Evolutionary conservation across 2,329 filamentous ascomycete species (phyloP).

Genomic region (Coniochaeta sp.): DNA sequence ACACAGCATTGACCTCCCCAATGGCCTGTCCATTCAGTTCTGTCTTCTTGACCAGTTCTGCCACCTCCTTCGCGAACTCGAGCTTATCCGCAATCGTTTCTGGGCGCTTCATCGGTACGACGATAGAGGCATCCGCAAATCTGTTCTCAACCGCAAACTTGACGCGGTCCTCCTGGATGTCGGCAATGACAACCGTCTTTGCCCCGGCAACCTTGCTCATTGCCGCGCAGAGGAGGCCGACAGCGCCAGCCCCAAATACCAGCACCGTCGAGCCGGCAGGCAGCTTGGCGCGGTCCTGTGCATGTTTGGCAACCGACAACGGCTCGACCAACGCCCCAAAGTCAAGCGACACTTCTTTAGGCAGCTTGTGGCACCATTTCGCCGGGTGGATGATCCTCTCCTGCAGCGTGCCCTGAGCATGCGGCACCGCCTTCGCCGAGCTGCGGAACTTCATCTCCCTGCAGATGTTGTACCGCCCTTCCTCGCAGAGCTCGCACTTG

Average conservation of each 20-base stretch:
- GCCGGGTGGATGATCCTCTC: slow-evolving; percentile 49
- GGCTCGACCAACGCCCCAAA: slow-evolving; percentile 53
- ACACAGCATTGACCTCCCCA: slow-evolving; percentile 59
- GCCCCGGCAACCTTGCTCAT: slow-evolving; percentile 44
- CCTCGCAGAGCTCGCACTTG: slow-evolving; percentile 37
- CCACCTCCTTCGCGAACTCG: slow-evolving; percentile 40
- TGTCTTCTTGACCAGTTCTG: slow-evolving; percentile 31
- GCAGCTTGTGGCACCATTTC: slow-evolving; percentile 50
- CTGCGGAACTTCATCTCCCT: slow-evolving; percentile 47
- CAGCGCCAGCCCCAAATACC: slow-evolving; percentile 53
- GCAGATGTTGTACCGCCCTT: slow-evolving; percentile 58
- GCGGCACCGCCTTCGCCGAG: slow-evolving; percentile 49
- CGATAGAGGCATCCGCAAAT: slow-evolving; percentile 45
- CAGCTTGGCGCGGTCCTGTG: slow-evolving; percentile 36
- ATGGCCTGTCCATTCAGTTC: slow-evolving; percentile 36
- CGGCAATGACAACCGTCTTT: slow-evolving; percentile 42
- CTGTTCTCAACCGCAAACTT: slow-evolving; percentile 48
- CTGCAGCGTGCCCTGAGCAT: slow-evolving; percentile 52
- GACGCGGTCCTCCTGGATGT: slow-evolving; percentile 49
- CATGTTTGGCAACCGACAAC: slow-evolving; percentile 53
- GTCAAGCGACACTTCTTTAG: slow-evolving; percentile 37
- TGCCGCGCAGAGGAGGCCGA: slow-evolving; percentile 51
- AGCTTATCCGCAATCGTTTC: slow-evolving; percentile 46
- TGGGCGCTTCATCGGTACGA: slow-evolving; percentile 41
- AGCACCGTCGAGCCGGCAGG: slow-evolving; percentile 35